These are phyloP conservation scores for Volvariella surrecta DNA, from an alignment of 1,284 basidiomycete species.

Conservation along the genomic window DNA sequence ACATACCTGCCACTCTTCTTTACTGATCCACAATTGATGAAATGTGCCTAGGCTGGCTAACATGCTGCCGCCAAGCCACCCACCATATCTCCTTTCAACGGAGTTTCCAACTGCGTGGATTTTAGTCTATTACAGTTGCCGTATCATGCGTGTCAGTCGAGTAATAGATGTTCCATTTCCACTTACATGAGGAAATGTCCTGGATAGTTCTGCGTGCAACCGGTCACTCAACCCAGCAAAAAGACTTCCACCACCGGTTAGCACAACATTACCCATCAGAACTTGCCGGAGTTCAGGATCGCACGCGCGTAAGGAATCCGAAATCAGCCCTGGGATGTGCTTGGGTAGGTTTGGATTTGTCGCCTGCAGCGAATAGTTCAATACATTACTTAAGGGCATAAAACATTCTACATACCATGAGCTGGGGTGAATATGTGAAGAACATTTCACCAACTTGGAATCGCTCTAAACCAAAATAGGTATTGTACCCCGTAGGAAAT, in stretches of 20 bases:
- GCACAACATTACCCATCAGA: constrained; percentile 88
- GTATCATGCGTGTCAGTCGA: constrained; percentile 1
- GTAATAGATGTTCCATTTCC: constrained; percentile 2
- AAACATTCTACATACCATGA: constrained; percentile 49
- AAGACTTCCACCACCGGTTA: constrained; percentile 87
- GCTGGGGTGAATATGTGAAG: constrained; percentile 75
- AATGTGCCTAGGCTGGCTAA: constrained; percentile 91
- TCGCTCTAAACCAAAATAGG: constrained; percentile 79
- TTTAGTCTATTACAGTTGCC: constrained; percentile 44
- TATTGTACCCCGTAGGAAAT: constrained; percentile 92
- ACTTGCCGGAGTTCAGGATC: constrained; percentile 90
- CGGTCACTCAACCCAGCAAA: constrained; percentile 86
- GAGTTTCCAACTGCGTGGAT: constrained; percentile 88
- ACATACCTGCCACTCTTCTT: constrained; percentile 83
- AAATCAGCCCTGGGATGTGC: constrained; percentile 72
- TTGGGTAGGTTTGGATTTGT: constrained; percentile 64
- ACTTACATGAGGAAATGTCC: constrained; percentile 76
- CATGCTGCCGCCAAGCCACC: constrained; percentile 93
- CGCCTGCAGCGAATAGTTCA: constrained; percentile 28
- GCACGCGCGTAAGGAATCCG: constrained; percentile 74
- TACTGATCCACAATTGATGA: constrained; percentile 93
- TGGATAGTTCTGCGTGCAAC: constrained; percentile 70
- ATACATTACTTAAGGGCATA: neutral
- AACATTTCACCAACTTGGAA: constrained; percentile 85
- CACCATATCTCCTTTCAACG: constrained; percentile 80